phyloP scores from a whole-genome alignment of 2,329 filamentous ascomycete genomes.

The Ophiostoma australiae region DNA sequence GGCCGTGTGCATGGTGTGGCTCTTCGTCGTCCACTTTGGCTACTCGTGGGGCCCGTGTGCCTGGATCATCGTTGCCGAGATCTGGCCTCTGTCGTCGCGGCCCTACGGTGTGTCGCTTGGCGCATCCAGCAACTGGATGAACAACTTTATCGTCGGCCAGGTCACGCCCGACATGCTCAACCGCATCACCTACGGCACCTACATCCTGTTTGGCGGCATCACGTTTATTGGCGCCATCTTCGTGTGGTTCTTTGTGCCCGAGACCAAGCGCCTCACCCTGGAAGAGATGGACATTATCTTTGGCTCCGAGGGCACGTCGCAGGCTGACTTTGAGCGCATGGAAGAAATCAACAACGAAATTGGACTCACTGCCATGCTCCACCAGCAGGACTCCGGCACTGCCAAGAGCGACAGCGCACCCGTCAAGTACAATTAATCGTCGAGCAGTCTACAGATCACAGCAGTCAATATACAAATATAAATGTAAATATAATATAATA shows the following conservation, averaged over 20 bases:
- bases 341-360: slow-evolving; percentile 67
- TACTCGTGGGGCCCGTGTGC: slow-evolving; percentile 70
- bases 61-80: slow-evolving; percentile 70
- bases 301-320: slow-evolving; percentile 60
- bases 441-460: not conserved
- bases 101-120: slow-evolving; percentile 67
- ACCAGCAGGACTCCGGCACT: not conserved
- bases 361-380: slow-evolving; percentile 49
- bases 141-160: slow-evolving; percentile 61
- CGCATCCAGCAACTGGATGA: slow-evolving; percentile 61
- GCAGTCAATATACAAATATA: not conserved
- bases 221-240: slow-evolving; percentile 58
- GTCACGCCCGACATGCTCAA: slow-evolving; percentile 65
- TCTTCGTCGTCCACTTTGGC: slow-evolving; percentile 70
- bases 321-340: slow-evolving; percentile 65
- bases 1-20: slow-evolving; percentile 62
- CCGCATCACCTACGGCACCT: slow-evolving; percentile 63
- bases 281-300: slow-evolving; percentile 54
- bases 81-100: slow-evolving; percentile 66
- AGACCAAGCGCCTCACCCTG: slow-evolving; percentile 59
- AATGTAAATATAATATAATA: not conserved
- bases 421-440: not conserved
- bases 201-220: slow-evolving; percentile 63
- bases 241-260: slow-evolving; percentile 60
- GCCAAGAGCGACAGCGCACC: not conserved